Evolutionary conservation across 2,329 filamentous ascomycete genomes (phyloP).

Genomic region (Hymenoscyphus infarciens): DNA sequence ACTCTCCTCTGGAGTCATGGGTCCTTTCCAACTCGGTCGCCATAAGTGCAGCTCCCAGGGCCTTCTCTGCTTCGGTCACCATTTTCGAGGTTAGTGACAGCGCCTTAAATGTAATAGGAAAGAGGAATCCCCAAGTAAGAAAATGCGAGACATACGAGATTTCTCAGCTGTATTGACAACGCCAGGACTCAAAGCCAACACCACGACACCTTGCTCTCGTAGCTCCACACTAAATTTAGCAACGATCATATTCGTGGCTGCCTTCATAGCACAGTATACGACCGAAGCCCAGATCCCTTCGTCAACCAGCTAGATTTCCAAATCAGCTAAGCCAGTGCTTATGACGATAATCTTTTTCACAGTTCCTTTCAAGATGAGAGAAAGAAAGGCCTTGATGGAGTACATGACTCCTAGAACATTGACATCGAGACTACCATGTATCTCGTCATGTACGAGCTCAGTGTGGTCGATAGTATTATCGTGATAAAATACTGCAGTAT

Average conservation of each 20-base stretch:
- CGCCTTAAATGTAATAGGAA: neutral
- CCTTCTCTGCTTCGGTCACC: slow-evolving; percentile 9
- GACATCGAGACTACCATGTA: slow-evolving; percentile 38
- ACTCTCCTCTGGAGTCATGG: slow-evolving; percentile 17
- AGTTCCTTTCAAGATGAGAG: slow-evolving; percentile 47
- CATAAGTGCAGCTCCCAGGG: neutral
- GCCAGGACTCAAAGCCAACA: slow-evolving; percentile 50
- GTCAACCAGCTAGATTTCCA: slow-evolving; percentile 29
- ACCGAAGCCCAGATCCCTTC: slow-evolving; percentile 35
- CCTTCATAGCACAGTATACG: slow-evolving; percentile 41
- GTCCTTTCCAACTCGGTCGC: slow-evolving; percentile 17
- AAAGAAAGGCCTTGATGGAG: slow-evolving; percentile 50
- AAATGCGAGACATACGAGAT: neutral
- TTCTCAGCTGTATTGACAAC: slow-evolving; percentile 43
- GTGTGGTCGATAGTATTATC: no score
- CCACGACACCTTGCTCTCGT: slow-evolving; percentile 46
- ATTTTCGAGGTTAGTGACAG: neutral
- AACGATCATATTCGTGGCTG: slow-evolving; percentile 48
- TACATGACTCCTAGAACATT: slow-evolving; percentile 53
- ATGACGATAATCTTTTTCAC: slow-evolving; percentile 54
- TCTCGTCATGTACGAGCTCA: slow-evolving; percentile 36
- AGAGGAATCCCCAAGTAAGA: neutral
- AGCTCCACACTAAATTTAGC: slow-evolving; percentile 51
- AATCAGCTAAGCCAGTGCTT: slow-evolving; percentile 46
- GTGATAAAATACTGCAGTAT: no score